Evolutionary conservation across 140 eudicot genomes (phyloP), one percentile per base, ranked within the genome.

Genomic region (Bidens hawaiensis): DNA sequence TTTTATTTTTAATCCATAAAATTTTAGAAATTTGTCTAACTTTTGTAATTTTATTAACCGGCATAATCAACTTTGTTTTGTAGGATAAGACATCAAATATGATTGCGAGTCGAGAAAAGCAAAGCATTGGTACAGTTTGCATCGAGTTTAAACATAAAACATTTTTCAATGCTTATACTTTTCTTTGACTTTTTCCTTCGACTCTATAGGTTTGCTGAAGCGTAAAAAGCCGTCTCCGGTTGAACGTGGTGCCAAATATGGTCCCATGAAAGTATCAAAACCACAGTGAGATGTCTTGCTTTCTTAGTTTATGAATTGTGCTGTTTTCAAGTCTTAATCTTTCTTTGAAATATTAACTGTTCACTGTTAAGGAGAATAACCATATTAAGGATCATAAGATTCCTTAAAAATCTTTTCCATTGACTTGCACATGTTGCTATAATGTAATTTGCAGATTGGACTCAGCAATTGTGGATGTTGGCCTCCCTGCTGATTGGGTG

Each of bases 401-500:
- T 24, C n/a, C 36, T 24, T 8, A 26, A 14, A 53, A 6, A 22
- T 16, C 17, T 53, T 7, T 12, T 60, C 47, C 55, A 10, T 48
- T 25, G 17, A 60, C 42, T 40, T 60, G 51, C 62, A 28, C 64
- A 51, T 19, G 49, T 56, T 34, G 51, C 36, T 47, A 5, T 52
- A 19, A 19, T 57, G 48, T 50, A 38, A 69, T 41, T 71, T 40
- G 43, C 83, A 91, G 98, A 34, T 41, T 78, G 75, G 96, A 84
- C 22, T 61, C 79, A 3, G 72, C 73, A 78, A 91, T 87, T 17
- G 83, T 80, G 52, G 98, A 91, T 69, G 56, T 82, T 78, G 98
- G 98, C 28, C 79, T 85, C 51, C 91, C 98, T 68, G 96, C 96
- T 63, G 96, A 91, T 64, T 91, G 98, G 98, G 96, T 91, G 79